Evolutionary conservation across 2,329 filamentous ascomycete species (phyloP).

Genomic region (Corynespora cassiicola): DNA sequence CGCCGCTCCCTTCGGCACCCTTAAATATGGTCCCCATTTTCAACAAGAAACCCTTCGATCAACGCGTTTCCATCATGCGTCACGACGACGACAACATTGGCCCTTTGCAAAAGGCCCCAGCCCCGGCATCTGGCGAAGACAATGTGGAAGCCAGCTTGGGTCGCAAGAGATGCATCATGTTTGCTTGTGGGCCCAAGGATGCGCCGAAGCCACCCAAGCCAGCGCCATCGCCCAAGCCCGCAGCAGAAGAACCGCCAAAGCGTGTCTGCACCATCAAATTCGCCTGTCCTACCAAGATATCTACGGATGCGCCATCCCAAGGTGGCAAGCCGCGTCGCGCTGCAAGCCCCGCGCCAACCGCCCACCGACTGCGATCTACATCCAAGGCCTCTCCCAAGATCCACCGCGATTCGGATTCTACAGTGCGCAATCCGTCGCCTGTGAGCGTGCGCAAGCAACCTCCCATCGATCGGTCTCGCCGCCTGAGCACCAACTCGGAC

Average conservation of each 20-base stretch:
- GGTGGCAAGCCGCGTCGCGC: constrained; percentile 49
- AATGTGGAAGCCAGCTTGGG: constrained; percentile 69
- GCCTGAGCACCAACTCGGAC: constrained; percentile 46
- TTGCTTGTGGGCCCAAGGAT: constrained; percentile 73
- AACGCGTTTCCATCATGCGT: constrained; percentile 44
- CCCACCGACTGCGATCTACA: constrained; percentile 31
- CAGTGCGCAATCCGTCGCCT: constrained; percentile 56
- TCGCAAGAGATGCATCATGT: constrained; percentile 89
- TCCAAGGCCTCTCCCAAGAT: constrained; percentile 36
- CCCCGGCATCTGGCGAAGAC: constrained; percentile 55
- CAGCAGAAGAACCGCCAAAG: constrained; percentile 48
- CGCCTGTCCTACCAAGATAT: constrained; percentile 66
- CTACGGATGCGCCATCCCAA: constrained; percentile 47
- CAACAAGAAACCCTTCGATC: constrained; percentile 46
- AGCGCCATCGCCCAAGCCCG: constrained; percentile 16
- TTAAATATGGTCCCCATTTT: constrained; percentile 43
- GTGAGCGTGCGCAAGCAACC: constrained; percentile 49
- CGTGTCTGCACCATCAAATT: constrained; percentile 75
- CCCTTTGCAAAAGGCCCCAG: constrained; percentile 27
- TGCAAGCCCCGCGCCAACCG: constrained; percentile 51
- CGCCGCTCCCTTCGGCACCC: constrained; percentile 69
- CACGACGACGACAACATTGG: constrained; percentile 43
- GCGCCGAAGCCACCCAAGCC: constrained; percentile 24
- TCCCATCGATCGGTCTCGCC: constrained; percentile 37
- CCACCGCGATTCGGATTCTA: constrained; percentile 59